Conservation (phyloP, 2,329 filamentous ascomycete genomes). For the Atkinsonella hypoxylon region DNA sequence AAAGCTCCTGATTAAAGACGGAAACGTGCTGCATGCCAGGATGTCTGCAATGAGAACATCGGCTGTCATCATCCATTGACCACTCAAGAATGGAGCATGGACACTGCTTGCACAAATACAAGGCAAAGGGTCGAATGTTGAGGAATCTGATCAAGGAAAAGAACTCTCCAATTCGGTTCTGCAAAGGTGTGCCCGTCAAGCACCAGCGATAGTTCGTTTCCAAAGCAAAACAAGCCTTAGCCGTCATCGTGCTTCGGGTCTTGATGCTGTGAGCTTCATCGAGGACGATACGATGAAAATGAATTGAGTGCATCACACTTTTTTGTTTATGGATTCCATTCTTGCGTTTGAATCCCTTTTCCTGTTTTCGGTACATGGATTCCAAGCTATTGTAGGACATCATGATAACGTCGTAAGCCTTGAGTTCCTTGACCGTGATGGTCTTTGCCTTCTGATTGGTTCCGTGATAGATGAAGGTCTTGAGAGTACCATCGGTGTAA, state of each 20-base stretch:
- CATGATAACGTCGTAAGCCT: slow-evolving; percentile 84
- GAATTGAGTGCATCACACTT: slow-evolving; percentile 69
- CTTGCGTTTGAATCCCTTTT: slow-evolving; percentile 76
- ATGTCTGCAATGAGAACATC: slow-evolving; percentile 52
- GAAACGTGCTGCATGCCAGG: slow-evolving; percentile 32
- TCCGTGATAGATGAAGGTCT: slow-evolving; percentile 82
- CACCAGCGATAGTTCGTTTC: slow-evolving; percentile 90
- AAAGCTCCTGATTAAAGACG: slow-evolving; percentile 86
- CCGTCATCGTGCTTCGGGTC: slow-evolving; percentile 77
- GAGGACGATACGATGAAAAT: slow-evolving; percentile 83
- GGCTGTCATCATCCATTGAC: slow-evolving; percentile 60
- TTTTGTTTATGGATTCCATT: slow-evolving; percentile 69
- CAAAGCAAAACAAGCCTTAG: slow-evolving; percentile 88
- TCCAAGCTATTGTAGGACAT: slow-evolving; percentile 93
- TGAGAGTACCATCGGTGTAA: slow-evolving; percentile 78
- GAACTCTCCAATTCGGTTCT: slow-evolving; percentile 95
- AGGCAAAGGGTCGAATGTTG: slow-evolving; percentile 76
- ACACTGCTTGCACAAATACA: slow-evolving; percentile 88
- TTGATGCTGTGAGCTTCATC: slow-evolving; percentile 97
- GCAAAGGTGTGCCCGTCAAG: slow-evolving; percentile 84
- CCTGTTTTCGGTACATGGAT: slow-evolving; percentile 83
- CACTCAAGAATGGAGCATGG: slow-evolving; percentile 73
- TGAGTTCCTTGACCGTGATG: slow-evolving; percentile 61
- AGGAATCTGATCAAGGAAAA: slow-evolving; percentile 91
- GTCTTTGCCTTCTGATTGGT: slow-evolving; percentile 75